Evolutionary conservation across 2,329 filamentous ascomycete genomes (phyloP).

Genomic region (Clarireedia sp.): DNA sequence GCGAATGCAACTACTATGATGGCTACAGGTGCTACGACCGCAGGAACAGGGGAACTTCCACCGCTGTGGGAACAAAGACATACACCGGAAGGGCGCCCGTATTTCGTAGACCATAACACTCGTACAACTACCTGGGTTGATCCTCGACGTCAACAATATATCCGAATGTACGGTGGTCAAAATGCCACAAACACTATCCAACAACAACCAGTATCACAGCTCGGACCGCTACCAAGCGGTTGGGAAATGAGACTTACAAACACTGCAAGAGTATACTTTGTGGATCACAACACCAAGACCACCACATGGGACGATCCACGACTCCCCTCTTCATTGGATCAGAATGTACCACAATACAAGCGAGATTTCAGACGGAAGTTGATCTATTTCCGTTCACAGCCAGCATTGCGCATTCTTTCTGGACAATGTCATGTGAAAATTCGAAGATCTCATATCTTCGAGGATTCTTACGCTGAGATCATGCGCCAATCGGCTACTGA

Average conservation of each 20-base stretch:
- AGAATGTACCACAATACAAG: slow-evolving; percentile 99
- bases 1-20: slow-evolving; percentile 70
- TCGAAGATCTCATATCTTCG: slow-evolving; percentile 91
- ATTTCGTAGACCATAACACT: slow-evolving; percentile 98
- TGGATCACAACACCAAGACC: slow-evolving; percentile 99
- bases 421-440: slow-evolving; percentile 99
- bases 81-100: slow-evolving; percentile 88
- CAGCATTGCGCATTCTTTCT: slow-evolving; percentile 86
- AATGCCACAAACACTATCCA: slow-evolving; percentile 86
- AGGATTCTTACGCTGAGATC: slow-evolving; percentile 97
- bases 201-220: slow-evolving; percentile 93
- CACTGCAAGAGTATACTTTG: slow-evolving; percentile 95
- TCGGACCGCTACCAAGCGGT: slow-evolving; percentile 88
- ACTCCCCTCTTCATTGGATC: slow-evolving; percentile 88
- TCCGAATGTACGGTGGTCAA: slow-evolving; percentile 89
- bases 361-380: slow-evolving; percentile 96
- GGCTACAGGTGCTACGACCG: slow-evolving; percentile 89
- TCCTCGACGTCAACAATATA: slow-evolving; percentile 93
- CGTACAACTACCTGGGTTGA: slow-evolving; percentile 98
- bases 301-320: slow-evolving; percentile 98
- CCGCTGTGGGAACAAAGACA: slow-evolving; percentile 94
- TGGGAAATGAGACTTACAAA: slow-evolving; percentile 99
- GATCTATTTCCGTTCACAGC: slow-evolving; percentile 98
- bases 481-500: slow-evolving; percentile 93
- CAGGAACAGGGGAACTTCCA: slow-evolving; percentile 88